These are phyloP conservation scores for Phialophora macrospora DNA, from an alignment of 2,329 filamentous ascomycete genomes.

Conservation along the genomic window DNA sequence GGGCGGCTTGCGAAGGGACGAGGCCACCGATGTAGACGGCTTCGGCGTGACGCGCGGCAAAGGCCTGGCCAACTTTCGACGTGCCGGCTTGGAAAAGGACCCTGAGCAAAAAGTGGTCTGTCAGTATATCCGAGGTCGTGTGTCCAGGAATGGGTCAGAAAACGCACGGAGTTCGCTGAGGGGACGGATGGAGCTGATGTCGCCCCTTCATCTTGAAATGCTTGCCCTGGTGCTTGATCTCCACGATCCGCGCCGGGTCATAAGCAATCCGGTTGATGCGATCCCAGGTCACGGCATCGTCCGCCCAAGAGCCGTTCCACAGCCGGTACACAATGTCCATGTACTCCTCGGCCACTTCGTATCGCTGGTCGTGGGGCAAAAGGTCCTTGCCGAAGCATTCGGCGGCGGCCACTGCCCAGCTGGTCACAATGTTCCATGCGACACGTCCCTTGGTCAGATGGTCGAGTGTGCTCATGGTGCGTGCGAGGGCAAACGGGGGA, in stretches of 20 bases:
- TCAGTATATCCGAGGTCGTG: too few species aligned
- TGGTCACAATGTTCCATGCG: conserved; percentile 70
- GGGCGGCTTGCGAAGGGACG: conserved; percentile 48
- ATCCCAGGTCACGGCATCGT: conserved; percentile 62
- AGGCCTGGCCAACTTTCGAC: conserved; percentile 55
- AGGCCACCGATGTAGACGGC: conserved; percentile 55
- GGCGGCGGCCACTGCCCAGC: conserved; percentile 66
- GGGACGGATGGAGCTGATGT: conserved; percentile 51
- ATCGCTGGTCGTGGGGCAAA: conserved; percentile 69
- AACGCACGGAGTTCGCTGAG: conserved; percentile 57
- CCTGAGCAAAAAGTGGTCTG: too few species aligned
- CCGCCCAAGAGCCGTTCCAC: conserved; percentile 61
- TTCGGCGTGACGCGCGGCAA: conserved; percentile 53
- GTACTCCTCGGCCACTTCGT: conserved; percentile 68
- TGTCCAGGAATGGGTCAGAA: too few species aligned
- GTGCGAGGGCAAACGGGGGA: conserved; percentile 65
- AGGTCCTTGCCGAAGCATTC: conserved; percentile 64
- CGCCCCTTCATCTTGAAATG: conserved; percentile 44
- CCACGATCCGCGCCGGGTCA: conserved; percentile 62
- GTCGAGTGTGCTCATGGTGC: conserved; percentile 65
- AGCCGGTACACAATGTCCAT: conserved; percentile 42
- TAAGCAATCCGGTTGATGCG: conserved; percentile 60
- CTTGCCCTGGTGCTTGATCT: conserved; percentile 64
- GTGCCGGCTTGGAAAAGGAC: conserved; percentile 64
- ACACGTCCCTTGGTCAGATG: conserved; percentile 65